Conservation (phyloP, 2,329 filamentous ascomycete genomes). For the Biscogniauxia mediterranea region DNA sequence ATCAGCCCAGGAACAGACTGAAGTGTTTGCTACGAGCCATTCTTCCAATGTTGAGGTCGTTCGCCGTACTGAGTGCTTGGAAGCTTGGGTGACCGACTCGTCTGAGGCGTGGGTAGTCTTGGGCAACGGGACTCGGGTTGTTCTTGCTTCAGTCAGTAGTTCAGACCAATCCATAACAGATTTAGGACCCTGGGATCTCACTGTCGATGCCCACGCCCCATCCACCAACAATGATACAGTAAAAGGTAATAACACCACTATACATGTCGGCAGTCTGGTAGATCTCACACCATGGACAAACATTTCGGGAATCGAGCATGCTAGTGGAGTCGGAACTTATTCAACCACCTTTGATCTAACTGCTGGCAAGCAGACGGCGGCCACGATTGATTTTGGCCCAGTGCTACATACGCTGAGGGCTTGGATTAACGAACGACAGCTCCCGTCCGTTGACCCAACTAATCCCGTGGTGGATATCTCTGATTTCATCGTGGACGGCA, state of each 20-base stretch:
- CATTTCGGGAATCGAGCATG: slow-evolving; percentile 4
- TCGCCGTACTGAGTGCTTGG: too few species aligned
- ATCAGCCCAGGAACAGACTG: neutral
- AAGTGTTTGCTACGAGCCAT: neutral
- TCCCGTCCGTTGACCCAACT: slow-evolving; percentile 4
- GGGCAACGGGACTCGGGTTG: slow-evolving; percentile 3
- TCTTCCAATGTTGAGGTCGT: neutral
- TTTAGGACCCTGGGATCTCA: slow-evolving; percentile 3
- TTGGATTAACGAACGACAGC: slow-evolving; percentile 6
- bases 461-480: slow-evolving; percentile 6
- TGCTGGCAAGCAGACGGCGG: neutral
- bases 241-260: slow-evolving; percentile 1
- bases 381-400: slow-evolving; percentile 1
- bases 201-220: slow-evolving; percentile 4
- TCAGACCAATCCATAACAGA: neutral
- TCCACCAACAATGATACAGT: slow-evolving; percentile 3
- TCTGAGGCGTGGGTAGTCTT: slow-evolving; percentile 5
- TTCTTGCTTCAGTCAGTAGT: neutral
- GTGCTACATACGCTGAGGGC: slow-evolving; percentile 7
- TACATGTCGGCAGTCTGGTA: slow-evolving; percentile 1
- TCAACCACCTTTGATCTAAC: neutral
- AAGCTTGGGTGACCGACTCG: neutral
- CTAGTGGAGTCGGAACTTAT: slow-evolving; percentile 5
- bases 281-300: slow-evolving; percentile 6
- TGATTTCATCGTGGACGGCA: slow-evolving; percentile 1